Evolutionary conservation across 371 early-diverging fungal species (phyloP).

Genomic region (Mucor racemosus): DNA sequence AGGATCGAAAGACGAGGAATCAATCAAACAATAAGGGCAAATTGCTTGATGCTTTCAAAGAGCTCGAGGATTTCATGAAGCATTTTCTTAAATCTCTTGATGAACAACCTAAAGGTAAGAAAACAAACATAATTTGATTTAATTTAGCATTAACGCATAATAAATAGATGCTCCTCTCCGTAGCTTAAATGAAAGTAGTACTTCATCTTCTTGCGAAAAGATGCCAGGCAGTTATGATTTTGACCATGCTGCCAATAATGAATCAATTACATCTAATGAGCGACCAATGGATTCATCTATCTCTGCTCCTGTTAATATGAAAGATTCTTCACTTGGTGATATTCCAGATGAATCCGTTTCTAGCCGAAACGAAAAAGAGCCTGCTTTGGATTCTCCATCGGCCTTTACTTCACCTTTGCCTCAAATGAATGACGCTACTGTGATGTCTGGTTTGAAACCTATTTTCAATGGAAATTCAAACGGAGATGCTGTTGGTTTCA

Average conservation of each 20-base stretch:
- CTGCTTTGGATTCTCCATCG: not conserved
- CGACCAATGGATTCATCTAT: not conserved
- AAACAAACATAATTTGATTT: not conserved
- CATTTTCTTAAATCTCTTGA: not conserved
- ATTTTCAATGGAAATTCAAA: not conserved
- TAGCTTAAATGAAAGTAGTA: not conserved
- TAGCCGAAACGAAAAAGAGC: not conserved
- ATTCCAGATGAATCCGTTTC: not conserved
- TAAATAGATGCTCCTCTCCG: not conserved
- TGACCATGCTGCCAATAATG: not conserved
- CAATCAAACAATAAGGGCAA: not conserved
- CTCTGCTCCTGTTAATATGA: not conserved
- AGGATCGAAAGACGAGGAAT: not conserved
- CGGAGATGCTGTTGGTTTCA: not conserved
- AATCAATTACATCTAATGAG: not conserved
- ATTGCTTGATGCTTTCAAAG: not conserved
- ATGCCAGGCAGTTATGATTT: not conserved
- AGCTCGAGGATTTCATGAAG: not conserved
- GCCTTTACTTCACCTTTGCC: not conserved
- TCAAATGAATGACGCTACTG: not conserved
- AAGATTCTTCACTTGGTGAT: not conserved
- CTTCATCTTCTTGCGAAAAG: not conserved
- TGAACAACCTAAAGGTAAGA: not conserved
- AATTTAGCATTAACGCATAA: too few relatives aligned
- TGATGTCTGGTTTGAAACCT: not conserved